These are phyloP conservation scores for Trichophyton simii DNA, from an alignment of 2,329 filamentous ascomycete species.

Conservation along the genomic window DNA sequence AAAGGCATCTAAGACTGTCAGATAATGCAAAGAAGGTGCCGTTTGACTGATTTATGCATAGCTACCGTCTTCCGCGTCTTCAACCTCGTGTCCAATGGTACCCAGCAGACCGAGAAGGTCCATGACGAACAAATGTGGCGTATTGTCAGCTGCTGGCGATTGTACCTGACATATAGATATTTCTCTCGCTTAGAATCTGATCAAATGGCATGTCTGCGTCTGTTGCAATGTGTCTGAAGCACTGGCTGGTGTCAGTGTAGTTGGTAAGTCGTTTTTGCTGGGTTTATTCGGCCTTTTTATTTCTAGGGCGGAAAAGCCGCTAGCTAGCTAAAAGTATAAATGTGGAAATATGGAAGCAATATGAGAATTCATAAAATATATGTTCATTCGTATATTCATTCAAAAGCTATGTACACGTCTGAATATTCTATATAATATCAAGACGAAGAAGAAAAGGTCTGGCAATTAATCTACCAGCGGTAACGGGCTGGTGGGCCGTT, in stretches of 20 bases:
- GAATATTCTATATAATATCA: not conserved
- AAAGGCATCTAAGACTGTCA: slow-evolving; percentile 59
- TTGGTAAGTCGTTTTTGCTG: no score
- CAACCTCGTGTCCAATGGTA: slow-evolving; percentile 17
- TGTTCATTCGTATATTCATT: not conserved
- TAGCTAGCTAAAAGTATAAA: no score
- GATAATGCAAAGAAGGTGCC: not conserved
- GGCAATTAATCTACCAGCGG: not conserved
- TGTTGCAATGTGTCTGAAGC: no score
- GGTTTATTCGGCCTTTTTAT: no score
- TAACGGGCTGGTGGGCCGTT: slow-evolving; percentile 6
- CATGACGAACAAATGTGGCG: slow-evolving; percentile 7
- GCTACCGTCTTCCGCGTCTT: slow-evolving; percentile 28
- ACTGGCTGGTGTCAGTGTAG: no score
- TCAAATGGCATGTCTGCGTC: no score
- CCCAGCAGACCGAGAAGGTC: slow-evolving; percentile 15
- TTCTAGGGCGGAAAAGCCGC: no score
- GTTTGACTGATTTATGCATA: not conserved
- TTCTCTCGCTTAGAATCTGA: no score
- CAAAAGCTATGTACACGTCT: not conserved
- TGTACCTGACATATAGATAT: no score
- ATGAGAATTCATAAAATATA: not conserved
- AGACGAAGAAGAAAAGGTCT: not conserved
- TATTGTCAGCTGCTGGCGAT: no score
- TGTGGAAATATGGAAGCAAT: no score